These are phyloP conservation scores for Exidia glandulosa DNA, from an alignment of 768 basidiomycete species.

Conservation along the genomic window DNA sequence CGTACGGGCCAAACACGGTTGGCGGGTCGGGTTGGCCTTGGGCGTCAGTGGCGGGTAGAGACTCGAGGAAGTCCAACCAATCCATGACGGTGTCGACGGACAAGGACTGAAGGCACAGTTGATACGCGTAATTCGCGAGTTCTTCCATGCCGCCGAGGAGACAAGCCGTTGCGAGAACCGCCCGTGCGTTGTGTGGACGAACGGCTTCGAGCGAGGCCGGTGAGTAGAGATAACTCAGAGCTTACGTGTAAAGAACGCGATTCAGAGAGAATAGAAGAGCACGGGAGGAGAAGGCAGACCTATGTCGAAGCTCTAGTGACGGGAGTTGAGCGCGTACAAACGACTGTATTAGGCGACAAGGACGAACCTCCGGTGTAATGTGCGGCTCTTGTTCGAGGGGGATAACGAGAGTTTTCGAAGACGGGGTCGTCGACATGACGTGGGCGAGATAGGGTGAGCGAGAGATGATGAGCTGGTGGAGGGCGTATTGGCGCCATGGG, in stretches of 20 bases:
- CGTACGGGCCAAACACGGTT: conserved; percentile 66
- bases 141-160: conserved; percentile 83
- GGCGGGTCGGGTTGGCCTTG: conserved; percentile 30
- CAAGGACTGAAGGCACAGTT: conserved; percentile 65
- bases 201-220: conserved; percentile 57
- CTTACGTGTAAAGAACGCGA: conserved; percentile 22
- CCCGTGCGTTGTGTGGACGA: conserved; percentile 69
- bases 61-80: conserved; percentile 71
- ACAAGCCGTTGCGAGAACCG: conserved; percentile 75
- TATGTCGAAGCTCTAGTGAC: conserved; percentile 58
- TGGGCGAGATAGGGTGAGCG: conserved; percentile 82
- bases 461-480: conserved; percentile 79
- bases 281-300: conserved; percentile 29
- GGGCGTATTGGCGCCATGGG: conserved; percentile 35
- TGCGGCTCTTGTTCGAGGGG: conserved; percentile 69
- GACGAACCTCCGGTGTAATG: conserved; percentile 70
- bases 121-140: conserved; percentile 68
- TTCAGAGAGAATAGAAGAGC: conserved; percentile 1
- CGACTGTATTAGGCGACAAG: conserved; percentile 5
- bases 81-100: conserved; percentile 58
- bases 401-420: conserved; percentile 51
- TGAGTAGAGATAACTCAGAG: conserved; percentile 74
- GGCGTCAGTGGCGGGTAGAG: conserved; percentile 28
- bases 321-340: conserved; percentile 9
- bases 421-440: conserved; percentile 70